Percentiles rank a stretch among this genome's conserved stretches.
Conservation (phyloP, 495 filamentous ascomycete species). For the Geopyxis carbonaria region DNA sequence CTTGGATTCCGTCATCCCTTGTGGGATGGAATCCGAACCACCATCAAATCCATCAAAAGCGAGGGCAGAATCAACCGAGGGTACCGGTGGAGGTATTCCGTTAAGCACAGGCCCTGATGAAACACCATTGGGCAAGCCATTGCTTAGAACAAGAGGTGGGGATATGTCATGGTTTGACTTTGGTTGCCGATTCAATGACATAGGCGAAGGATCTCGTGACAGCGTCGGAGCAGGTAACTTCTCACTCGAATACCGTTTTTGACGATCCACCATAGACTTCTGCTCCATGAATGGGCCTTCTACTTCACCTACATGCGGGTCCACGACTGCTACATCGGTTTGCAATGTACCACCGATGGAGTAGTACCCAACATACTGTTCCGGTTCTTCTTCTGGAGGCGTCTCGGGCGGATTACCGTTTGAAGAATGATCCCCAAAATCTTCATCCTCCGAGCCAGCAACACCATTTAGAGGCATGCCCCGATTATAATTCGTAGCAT, state of each 20-base stretch:
- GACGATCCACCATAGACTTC: constrained; percentile 24
- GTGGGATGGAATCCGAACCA: constrained; percentile 8
- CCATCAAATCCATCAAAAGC: neutral
- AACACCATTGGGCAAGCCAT: neutral
- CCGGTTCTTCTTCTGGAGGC: constrained; percentile 33
- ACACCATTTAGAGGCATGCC: constrained; percentile 14
- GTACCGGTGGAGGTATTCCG: neutral
- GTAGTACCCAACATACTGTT: constrained; percentile 53
- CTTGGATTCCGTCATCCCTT: constrained; percentile 10
- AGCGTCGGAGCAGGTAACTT: constrained; percentile 14
- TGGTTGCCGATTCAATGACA: too few species aligned
- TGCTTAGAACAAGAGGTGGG: neutral
- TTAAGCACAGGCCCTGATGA: too few species aligned
- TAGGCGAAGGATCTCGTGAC: constrained; percentile 23
- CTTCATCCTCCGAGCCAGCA: constrained; percentile 22
- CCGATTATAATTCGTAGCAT: constrained; percentile 15
- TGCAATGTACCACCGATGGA: constrained; percentile 38
- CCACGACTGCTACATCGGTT: constrained; percentile 22
- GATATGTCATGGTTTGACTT: neutral
- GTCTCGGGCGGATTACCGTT: constrained; percentile 30
- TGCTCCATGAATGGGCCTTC: constrained; percentile 25
- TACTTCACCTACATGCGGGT: constrained; percentile 23
- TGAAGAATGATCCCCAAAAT: constrained; percentile 30
- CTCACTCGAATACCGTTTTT: constrained; percentile 27
- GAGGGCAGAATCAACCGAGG: neutral